Conservation (phyloP, 805 yeast species). For the Ogataea allantospora region DNA sequence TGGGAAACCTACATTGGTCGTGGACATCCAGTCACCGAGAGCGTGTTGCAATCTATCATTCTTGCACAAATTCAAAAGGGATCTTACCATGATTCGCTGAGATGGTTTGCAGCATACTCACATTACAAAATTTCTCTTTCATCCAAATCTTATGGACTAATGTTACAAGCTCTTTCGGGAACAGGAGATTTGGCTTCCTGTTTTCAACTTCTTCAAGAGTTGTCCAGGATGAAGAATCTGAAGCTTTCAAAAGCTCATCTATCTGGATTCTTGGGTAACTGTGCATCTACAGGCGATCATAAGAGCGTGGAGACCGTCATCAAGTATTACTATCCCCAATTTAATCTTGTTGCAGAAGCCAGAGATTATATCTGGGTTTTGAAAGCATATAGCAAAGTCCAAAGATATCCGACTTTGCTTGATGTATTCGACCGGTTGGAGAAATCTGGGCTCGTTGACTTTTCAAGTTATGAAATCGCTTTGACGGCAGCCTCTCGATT, state of each 20-base stretch:
- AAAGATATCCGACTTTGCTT: constrained; percentile 24
- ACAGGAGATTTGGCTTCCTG: constrained; percentile 37
- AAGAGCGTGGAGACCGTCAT: constrained; percentile 25
- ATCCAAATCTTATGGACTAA: constrained; percentile 32
- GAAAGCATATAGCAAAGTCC: constrained; percentile 24
- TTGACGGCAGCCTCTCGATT: constrained; percentile 24
- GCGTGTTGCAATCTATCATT: constrained; percentile 46
- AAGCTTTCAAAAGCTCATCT: constrained; percentile 16
- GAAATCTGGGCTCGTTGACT: constrained; percentile 9
- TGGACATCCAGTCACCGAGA: constrained; percentile 45
- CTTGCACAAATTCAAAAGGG: constrained; percentile 38
- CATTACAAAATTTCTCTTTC: constrained; percentile 31
- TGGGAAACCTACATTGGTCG: constrained; percentile 48
- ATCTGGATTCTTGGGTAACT: constrained; percentile 20
- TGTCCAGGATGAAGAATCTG: constrained; percentile 11
- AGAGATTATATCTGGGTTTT: constrained; percentile 27
- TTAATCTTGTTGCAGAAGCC: constrained; percentile 16
- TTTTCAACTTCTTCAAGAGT: constrained; percentile 32
- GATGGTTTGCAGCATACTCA: constrained; percentile 36
- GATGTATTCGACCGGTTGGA: constrained; percentile 16
- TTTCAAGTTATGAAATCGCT: constrained; percentile 21
- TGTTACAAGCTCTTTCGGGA: constrained; percentile 38
- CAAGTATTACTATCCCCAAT: constrained; percentile 24
- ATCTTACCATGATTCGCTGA: constrained; percentile 37
- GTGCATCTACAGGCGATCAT: constrained; percentile 26